Conservation (phyloP, 78 protist genomes). For the Cavenderia fasciculata region DNA sequence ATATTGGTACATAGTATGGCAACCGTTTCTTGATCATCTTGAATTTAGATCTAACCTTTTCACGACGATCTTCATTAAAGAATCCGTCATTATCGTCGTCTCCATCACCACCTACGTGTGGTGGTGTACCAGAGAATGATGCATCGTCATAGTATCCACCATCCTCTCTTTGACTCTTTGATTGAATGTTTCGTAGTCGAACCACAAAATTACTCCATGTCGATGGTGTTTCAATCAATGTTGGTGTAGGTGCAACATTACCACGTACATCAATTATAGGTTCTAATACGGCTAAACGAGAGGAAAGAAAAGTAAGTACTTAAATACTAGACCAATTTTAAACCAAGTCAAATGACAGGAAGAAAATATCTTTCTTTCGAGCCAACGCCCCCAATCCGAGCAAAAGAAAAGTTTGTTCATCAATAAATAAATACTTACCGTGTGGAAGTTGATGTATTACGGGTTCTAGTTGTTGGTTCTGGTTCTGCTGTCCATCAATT, state of each 20-base stretch:
- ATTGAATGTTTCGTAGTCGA: conserved; percentile 5
- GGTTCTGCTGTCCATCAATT: no score
- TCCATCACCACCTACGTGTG: neutral
- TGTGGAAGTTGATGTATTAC: no score
- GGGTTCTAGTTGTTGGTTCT: no score
- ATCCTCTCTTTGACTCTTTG: neutral
- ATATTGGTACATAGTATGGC: conserved; percentile 57
- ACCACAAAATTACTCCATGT: conserved; percentile 49
- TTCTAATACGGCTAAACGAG: neutral
- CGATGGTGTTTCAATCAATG: conserved; percentile 43
- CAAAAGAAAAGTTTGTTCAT: no score
- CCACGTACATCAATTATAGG: neutral
- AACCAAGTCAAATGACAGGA: no score
- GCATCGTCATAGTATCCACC: neutral
- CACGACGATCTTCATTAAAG: neutral
- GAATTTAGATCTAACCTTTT: neutral
- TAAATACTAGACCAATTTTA: no score
- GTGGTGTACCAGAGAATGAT: neutral
- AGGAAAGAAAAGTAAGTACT: neutral
- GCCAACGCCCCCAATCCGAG: neutral
- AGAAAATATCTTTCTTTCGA: neutral
- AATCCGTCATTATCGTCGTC: neutral
- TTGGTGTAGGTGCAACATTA: neutral
- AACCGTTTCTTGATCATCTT: neutral
- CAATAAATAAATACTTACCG: no score